A percentile compares a stretch with the other conserved stretches of the same genome.
phyloP scores from a whole-genome alignment of 73 alveolate species.

The Tetrahymena elliotti region DNA sequence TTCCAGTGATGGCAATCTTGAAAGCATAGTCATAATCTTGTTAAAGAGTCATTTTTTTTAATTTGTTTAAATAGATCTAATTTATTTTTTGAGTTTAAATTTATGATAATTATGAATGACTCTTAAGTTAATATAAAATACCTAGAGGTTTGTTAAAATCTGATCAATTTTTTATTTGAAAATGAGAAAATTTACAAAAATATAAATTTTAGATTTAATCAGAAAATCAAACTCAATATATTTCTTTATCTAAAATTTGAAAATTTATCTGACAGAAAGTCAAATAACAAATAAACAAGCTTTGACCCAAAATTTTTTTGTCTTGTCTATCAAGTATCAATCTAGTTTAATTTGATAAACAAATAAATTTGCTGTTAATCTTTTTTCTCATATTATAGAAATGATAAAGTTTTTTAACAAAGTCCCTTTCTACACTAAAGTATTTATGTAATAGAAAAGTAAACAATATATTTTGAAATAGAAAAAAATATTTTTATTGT shows the following conservation, averaged over 20 bases:
- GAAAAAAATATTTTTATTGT: too few relatives aligned
- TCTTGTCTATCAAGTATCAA: background rate
- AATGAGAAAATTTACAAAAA: background rate
- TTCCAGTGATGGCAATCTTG: conserved; percentile 53
- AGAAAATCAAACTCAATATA: background rate
- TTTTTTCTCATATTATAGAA: too few relatives aligned
- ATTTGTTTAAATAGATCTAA: background rate
- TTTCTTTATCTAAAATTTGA: background rate
- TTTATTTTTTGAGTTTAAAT: background rate
- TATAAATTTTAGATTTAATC: background rate
- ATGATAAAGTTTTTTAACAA: too few relatives aligned
- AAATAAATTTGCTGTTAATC: too few relatives aligned
- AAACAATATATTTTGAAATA: too few relatives aligned
- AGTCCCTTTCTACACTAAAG: too few relatives aligned
- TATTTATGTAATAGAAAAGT: too few relatives aligned
- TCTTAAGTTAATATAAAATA: background rate
- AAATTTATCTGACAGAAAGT: background rate
- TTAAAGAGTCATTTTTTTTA: background rate
- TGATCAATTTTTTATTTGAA: background rate
- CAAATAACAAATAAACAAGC: too few relatives aligned
- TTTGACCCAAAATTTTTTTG: background rate
- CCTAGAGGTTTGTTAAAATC: background rate
- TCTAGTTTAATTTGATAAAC: background rate
- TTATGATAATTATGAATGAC: background rate
- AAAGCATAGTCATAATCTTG: conserved; percentile 25